Base-by-base conservation (phyloP, 305 asterid genomes). In the Lippia alba region DNA sequence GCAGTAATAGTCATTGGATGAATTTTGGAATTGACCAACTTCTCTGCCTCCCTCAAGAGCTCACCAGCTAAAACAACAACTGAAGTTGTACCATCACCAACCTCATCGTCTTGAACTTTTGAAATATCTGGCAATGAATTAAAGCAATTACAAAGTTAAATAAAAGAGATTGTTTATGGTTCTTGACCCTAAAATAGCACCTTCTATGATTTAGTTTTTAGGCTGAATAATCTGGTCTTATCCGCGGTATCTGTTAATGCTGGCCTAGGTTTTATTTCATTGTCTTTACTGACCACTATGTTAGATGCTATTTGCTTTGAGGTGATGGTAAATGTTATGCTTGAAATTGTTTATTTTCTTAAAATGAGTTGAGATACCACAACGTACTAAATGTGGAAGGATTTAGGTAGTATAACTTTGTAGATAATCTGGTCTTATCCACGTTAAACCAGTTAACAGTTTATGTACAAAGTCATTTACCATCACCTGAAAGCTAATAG, bases 61-160 rank as follows among this genome's bases (percentile, higher is more conserved):
- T 89, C 96, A 59, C 94, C 96, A 73, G 94, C 96, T 79, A 89
- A 80, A 20, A 89, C 94, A 40, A 84, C 96, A 32, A 89, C 94
- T 9, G 96, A 87, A 54, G 96, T 89, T 50, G 96, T 89, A 41
- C 96, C 96, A 76, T 89, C 96, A 68, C 96, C 96, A 39, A 89
- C 96, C 79, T 87, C 96, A 76, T 89, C 96, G 72, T 89, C 96
- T 77, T 89, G 96, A 51, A 89, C 96, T 74, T 89, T 89, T 11
- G 96, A 89, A 64, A 89, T 89, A 77, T 89, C 96, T 89, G 67
- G 33, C 1, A 30, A 33, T 49, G 36, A 69, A 76, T 30, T 81
- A 67, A 84, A 86, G 88, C 75, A 19, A 55, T 18, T 20, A 51
- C 66, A 70, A 24, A 46, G 51, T 24, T 24, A 24, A 24, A 24